Evolutionary conservation across 2,329 filamentous ascomycete species (phyloP), one percentile per base, ranked within the genome.

Genomic region (Neodidymelliopsis sp.): DNA sequence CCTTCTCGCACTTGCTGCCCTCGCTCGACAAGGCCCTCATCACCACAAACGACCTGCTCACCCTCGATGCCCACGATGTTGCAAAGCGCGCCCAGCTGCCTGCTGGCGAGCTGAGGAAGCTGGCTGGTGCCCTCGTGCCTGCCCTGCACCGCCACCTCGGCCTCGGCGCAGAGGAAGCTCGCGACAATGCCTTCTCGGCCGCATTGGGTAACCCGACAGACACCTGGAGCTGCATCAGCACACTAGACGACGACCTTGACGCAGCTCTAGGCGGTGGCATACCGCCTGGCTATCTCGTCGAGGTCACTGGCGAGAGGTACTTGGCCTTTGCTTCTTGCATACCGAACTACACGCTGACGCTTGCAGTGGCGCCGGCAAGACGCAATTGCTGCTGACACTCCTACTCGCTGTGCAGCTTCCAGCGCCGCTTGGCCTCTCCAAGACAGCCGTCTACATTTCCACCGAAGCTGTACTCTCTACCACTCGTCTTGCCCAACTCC

Each of bases 381-480:
- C 94, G 1, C 94, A 99, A 72, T 85, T 97, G 65, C 86, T 97
- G 20, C 83, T 97, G 20, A 86, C 87, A 16, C 82, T 99, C 20
- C 85, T 96, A 33, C 85, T 97, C 24, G 83, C 92, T 23, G 87
- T 87, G 12, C 94, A 99, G 72, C 86, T 97, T 4, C 85, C 89
- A 2, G 75, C 84, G 1, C 89, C 90, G 0, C 79, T 80, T 30
- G 91, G 90, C 5, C 80, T 91, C 0, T 82, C 82, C 27, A 85
- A 85, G 53, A 82, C 85, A n/a, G 88, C 90, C 1, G 81, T 99
- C 25, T 99, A 99, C 78, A 89, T 99, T 64, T 95, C 92, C 1
- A 97, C 94, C 31, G 94, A 99, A 75, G 87, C 91, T 0, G 81
- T 89, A 1, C 82, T 99, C 2, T 86, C 91, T 15, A 97, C 93